Evolutionary conservation across 768 basidiomycete genomes (phyloP).

Genomic region (Obba rivulosa): DNA sequence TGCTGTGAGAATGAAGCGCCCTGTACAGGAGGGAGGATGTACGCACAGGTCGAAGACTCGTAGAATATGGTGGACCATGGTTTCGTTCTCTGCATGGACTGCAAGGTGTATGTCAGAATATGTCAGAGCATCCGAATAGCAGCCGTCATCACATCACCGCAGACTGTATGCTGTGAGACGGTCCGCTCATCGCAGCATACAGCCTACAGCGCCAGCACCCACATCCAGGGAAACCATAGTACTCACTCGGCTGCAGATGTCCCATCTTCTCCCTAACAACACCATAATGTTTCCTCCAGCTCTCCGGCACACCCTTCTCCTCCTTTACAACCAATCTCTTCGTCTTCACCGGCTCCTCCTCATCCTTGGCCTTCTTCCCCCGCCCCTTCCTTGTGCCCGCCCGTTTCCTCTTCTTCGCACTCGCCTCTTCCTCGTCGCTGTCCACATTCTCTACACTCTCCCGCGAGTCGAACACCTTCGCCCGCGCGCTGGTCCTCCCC

Average conservation of each 20-base stretch:
- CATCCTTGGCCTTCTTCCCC: slow-evolving; percentile 1
- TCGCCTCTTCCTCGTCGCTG: not conserved
- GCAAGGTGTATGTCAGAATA: not conserved
- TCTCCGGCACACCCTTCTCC: not conserved
- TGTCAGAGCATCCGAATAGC: not conserved
- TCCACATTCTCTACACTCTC: slow-evolving; percentile 1
- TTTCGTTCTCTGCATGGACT: slow-evolving; percentile 67
- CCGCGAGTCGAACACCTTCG: slow-evolving; percentile 1
- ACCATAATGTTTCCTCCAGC: slow-evolving; percentile 46
- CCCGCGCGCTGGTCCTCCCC: not conserved
- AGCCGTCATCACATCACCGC: not conserved
- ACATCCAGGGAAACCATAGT: not conserved
- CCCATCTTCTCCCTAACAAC: slow-evolving; percentile 51
- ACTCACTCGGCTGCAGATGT: slow-evolving; percentile 54
- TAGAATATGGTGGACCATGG: slow-evolving; percentile 64
- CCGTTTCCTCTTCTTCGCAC: not conserved
- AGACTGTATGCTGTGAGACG: too few species aligned
- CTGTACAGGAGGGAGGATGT: not conserved
- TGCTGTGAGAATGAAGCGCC: slow-evolving; percentile 4
- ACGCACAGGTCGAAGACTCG: slow-evolving; percentile 74
- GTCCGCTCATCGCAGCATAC: not conserved
- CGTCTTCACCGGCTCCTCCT: slow-evolving; percentile 9
- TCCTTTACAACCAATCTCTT: too few species aligned
- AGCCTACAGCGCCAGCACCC: not conserved
- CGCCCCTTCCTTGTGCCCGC: not conserved